These are phyloP conservation scores for Raphanus sativus DNA, from an alignment of 345 rosid genomes.

Conservation along the genomic window DNA sequence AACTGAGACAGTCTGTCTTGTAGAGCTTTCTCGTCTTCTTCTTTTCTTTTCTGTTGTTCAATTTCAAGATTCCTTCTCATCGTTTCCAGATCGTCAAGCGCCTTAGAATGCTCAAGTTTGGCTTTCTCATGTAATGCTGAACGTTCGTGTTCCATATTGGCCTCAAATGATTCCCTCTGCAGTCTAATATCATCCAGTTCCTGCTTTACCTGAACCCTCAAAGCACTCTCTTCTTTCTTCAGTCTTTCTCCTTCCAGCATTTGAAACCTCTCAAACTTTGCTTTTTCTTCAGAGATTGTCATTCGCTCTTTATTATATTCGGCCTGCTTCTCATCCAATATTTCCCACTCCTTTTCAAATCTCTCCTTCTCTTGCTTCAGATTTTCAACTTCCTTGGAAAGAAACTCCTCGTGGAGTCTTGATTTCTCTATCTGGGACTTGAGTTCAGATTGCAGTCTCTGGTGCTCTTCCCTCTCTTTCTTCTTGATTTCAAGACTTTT, in stretches of 20 bases:
- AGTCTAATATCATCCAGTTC: conserved; percentile 58
- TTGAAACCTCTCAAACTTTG: conserved; percentile 48
- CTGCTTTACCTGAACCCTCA: conserved; percentile 44
- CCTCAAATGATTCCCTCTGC: conserved; percentile 72
- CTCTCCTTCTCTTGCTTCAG: conserved; percentile 68
- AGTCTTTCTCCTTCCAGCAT: conserved; percentile 55
- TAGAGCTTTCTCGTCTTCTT: conserved; percentile 61
- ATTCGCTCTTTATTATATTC: conserved; percentile 47
- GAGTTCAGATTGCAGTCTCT: conserved; percentile 63
- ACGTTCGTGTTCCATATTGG: conserved; percentile 61
- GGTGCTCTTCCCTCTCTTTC: conserved; percentile 67
- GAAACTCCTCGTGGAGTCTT: conserved; percentile 59
- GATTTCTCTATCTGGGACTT: conserved; percentile 66
- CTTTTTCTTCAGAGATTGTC: conserved; percentile 52
- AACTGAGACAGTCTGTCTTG: conserved; percentile 47
- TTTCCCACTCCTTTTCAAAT: conserved; percentile 82
- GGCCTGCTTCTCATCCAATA: conserved; percentile 69
- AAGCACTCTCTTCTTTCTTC: conserved; percentile 55
- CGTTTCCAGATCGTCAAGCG: conserved; percentile 61
- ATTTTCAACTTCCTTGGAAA: conserved; percentile 64
- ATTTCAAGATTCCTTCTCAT: conserved; percentile 54
- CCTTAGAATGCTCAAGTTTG: conserved; percentile 50
- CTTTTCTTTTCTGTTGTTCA: conserved; percentile 45
- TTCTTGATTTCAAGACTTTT: conserved; percentile 53
- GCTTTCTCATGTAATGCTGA: conserved; percentile 51